These are phyloP conservation scores for Salvia miltiorrhiza DNA, from an alignment of 257 asterid genomes.

Conservation along the genomic window DNA sequence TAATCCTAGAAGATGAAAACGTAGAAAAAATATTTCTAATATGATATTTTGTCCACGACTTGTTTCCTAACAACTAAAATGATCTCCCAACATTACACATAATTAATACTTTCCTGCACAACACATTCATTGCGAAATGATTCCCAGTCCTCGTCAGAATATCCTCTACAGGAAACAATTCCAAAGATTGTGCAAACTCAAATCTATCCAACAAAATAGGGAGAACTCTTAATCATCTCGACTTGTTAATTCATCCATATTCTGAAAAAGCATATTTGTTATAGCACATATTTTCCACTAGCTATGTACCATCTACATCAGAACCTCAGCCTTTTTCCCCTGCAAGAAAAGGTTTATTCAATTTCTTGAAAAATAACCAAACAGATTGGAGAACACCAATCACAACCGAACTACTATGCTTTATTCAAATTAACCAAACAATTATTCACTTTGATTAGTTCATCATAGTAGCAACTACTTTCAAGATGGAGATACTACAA, in stretches of 20 bases:
- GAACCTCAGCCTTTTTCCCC: conserved; percentile 3
- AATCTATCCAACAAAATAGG: neutral
- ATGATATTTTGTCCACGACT: neutral
- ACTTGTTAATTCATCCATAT: neutral
- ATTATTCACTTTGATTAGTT: neutral
- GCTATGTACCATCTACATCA: neutral
- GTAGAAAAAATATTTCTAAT: too few species aligned
- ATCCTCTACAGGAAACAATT: too few species aligned
- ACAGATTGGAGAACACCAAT: neutral
- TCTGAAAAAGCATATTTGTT: neutral
- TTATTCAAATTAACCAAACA: neutral
- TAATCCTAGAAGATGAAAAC: too few species aligned
- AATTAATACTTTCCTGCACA: neutral
- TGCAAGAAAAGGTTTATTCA: conserved; percentile 16
- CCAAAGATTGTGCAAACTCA: too few species aligned
- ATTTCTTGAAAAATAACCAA: neutral
- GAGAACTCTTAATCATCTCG: neutral
- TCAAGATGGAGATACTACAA: neutral
- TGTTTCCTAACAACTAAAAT: neutral
- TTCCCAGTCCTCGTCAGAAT: too few species aligned
- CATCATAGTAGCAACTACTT: neutral
- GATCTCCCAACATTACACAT: neutral
- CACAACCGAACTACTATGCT: neutral
- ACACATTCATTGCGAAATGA: neutral
- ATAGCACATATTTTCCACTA: neutral